These are phyloP conservation scores for Gracilaria caudata DNA, from an alignment of 23 red algal species.

Conservation along the genomic window DNA sequence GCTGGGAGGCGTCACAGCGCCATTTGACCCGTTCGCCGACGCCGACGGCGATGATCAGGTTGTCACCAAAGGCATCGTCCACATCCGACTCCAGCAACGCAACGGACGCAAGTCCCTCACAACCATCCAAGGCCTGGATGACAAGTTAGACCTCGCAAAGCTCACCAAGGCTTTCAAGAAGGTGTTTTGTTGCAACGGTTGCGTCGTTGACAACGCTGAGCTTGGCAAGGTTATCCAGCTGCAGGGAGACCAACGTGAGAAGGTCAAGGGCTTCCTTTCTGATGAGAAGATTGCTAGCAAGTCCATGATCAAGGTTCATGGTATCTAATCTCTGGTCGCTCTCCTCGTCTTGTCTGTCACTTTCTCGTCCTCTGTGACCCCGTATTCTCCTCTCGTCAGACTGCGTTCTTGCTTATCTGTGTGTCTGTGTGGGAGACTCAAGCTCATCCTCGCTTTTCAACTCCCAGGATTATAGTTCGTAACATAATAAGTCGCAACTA, in stretches of 20 bases:
- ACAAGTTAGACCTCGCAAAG: conserved; percentile 94
- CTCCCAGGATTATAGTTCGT: neutral
- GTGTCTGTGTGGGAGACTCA: neutral
- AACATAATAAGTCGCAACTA: neutral
- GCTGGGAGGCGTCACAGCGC: conserved; percentile 70
- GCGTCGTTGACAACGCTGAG: conserved; percentile 95
- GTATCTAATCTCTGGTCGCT: conserved; percentile 71
- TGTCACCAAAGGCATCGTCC: conserved; percentile 94
- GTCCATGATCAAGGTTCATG: conserved; percentile 99
- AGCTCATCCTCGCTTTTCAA: neutral
- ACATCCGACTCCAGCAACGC: conserved; percentile 97
- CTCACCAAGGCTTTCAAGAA: conserved; percentile 99
- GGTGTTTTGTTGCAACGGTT: conserved; percentile 99
- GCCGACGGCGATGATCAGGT: conserved; percentile 91
- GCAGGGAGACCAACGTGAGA: conserved; percentile 98
- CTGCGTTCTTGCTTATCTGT: neutral
- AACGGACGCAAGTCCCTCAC: conserved; percentile 98
- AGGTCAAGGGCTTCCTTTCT: conserved; percentile 90
- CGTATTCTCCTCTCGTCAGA: neutral
- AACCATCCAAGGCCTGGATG: conserved; percentile 97
- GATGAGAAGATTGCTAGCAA: conserved; percentile 98
- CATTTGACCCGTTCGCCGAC: conserved; percentile 99
- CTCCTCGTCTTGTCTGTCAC: neutral
- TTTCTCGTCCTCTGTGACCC: neutral
- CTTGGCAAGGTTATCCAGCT: conserved; percentile 97